These are phyloP conservation scores for Aspergillus intermedius DNA, from an alignment of 2,329 filamentous ascomycete genomes.

Conservation along the genomic window DNA sequence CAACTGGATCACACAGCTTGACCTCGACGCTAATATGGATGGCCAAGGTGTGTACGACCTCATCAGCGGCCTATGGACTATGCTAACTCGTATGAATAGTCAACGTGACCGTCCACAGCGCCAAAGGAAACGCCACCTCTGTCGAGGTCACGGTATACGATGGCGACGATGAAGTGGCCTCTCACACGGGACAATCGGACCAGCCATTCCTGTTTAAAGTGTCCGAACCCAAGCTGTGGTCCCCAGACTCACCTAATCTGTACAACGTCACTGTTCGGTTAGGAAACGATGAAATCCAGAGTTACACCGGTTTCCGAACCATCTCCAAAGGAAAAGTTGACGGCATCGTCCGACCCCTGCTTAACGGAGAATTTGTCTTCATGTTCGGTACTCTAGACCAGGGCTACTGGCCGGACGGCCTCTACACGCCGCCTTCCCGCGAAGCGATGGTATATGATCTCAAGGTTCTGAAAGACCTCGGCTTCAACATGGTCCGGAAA, in stretches of 20 bases:
- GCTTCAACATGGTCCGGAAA: conserved; percentile 66
- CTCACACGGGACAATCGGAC: conserved; percentile 43
- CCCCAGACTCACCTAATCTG: conserved; percentile 55
- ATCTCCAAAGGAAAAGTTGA: conserved; percentile 52
- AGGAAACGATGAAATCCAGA: conserved; percentile 50
- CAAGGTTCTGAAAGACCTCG: conserved; percentile 56
- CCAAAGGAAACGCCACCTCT: conserved; percentile 26
- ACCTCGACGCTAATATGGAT: conserved; percentile 53
- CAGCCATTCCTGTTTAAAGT: conserved; percentile 51
- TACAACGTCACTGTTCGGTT: conserved; percentile 57
- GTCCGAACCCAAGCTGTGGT: conserved; percentile 55
- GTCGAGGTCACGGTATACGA: conserved; percentile 37
- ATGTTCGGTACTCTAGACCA: conserved; percentile 64
- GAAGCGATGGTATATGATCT: conserved; percentile 65
- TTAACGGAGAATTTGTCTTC: conserved; percentile 65
- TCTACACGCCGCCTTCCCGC: conserved; percentile 58
- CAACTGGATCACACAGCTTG: conserved; percentile 53
- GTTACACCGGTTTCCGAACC: conserved; percentile 65
- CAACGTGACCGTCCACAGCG: conserved; percentile 50
- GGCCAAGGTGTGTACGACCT: conserved; percentile 41
- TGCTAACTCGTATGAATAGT: conserved; percentile 35
- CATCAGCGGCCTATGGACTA: background rate
- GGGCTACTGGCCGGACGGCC: conserved; percentile 64
- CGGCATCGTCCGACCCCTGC: conserved; percentile 54
- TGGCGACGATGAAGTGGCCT: conserved; percentile 34